phyloP scores from a whole-genome alignment of 2,329 filamentous ascomycete species.

The Fusarium floridanum region DNA sequence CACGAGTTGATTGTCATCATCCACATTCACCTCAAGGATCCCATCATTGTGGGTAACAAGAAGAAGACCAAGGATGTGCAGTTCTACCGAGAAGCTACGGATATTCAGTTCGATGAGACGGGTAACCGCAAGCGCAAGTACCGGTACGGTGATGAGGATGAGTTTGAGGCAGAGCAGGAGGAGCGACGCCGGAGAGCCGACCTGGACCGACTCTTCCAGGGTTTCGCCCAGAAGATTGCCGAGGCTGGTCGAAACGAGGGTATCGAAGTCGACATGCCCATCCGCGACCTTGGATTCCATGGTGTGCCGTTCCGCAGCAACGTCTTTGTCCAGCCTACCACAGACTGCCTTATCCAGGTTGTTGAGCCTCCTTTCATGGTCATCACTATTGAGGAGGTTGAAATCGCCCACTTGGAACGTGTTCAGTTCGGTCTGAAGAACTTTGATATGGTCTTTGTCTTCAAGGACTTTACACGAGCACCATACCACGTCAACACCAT shows the following conservation, averaged over 20 bases:
- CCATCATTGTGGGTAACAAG: slow-evolving; percentile 96
- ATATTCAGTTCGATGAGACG: slow-evolving; percentile 98
- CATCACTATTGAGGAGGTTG: slow-evolving; percentile 93
- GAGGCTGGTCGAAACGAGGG: slow-evolving; percentile 93
- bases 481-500: slow-evolving; percentile 98
- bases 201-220: slow-evolving; percentile 95
- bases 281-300: slow-evolving; percentile 95
- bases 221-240: slow-evolving; percentile 96
- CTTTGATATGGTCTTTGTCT: slow-evolving; percentile 98
- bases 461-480: slow-evolving; percentile 94
- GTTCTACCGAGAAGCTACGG: slow-evolving; percentile 97
- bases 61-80: slow-evolving; percentile 99
- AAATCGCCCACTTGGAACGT: slow-evolving; percentile 95
- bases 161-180: slow-evolving; percentile 98
- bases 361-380: slow-evolving; percentile 98
- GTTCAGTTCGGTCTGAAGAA: slow-evolving; percentile 98
- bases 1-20: slow-evolving; percentile 98
- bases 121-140: slow-evolving; percentile 98
- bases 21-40: slow-evolving; percentile 96
- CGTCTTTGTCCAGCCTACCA: slow-evolving; percentile 94
- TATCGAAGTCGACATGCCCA: slow-evolving; percentile 94
- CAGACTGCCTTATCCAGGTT: slow-evolving; percentile 95
- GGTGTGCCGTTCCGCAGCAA: slow-evolving; percentile 97
- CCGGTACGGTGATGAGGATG: slow-evolving; percentile 96
- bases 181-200: slow-evolving; percentile 91